Base-by-base conservation (phyloP, 768 basidiomycete species). In the Dentipellis fragilis region DNA sequence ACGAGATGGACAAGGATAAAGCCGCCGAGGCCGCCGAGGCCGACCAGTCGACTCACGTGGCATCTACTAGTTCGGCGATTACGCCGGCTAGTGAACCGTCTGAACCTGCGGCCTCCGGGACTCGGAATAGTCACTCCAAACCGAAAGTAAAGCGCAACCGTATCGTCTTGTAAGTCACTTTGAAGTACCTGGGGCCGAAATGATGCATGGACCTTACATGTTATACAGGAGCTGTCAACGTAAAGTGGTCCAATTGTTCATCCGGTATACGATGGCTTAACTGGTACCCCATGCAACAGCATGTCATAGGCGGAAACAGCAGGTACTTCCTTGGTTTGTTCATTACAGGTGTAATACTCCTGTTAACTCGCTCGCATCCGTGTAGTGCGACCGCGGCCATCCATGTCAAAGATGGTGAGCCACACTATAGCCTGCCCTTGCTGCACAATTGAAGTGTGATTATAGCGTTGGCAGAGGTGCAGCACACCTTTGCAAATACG, bases 281-380 rank as follows among this genome's bases (percentile, higher is more conserved):
- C 47, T 40, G 16, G 19, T 12, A 17, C 4, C 23, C 48, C 12
- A 35, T 29, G 10, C 35, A 23, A 12, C 45, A 64, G 63, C 58
- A 12, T 64, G 63, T 58, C 63, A 64, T 52, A 59, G 51, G 53
- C 56, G 63, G 54, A 64, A 64, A 46, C 63, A 64, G 45, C 63
- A 64, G 58, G 63, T 58, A 34, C 40, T 54, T 39, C 29, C 23
- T 49, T n/a, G 16, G 45, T 29, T 45, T 21, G 23, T 17, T n/a
- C n/a, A 22, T 49, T 39, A 29, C 22, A 8, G 17, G 45, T n/a
- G 21, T 22, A 42, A 29, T 29, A 29, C 6, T 29, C 29, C 29
- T 29, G 29, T 29, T 29, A 29, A 6, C 29, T 29, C 29, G 6
- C 29, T 29, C 29, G 29, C 34, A 42, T 29, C 11, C 19, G 22